Conservation (phyloP, 257 asterid genomes). For the Voacanga thouarsii region DNA sequence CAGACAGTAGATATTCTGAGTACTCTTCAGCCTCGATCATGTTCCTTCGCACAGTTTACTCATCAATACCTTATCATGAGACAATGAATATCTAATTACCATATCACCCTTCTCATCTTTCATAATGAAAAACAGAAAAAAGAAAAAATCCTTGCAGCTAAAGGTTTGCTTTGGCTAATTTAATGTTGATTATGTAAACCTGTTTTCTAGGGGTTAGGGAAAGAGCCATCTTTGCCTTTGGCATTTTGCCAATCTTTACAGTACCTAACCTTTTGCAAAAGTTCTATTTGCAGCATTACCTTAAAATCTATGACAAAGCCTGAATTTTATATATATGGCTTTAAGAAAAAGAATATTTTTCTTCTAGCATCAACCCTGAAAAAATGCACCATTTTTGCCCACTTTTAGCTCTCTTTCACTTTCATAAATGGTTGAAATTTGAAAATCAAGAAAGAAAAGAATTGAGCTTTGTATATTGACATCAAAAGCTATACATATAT, state of each 20-base stretch:
- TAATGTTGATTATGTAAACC: neutral
- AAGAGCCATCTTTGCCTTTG: constrained; percentile 20
- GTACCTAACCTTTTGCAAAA: constrained; percentile 12
- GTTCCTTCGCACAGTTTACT: constrained; percentile 20
- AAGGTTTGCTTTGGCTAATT: neutral
- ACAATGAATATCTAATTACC: neutral
- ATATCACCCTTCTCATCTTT: neutral
- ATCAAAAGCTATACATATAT: constrained; percentile 18
- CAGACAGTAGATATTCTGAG: neutral
- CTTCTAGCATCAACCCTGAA: neutral
- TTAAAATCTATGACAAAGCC: neutral
- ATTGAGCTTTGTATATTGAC: neutral
- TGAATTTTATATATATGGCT: neutral
- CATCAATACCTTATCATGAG: constrained; percentile 21
- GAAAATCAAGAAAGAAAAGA: constrained; percentile 8
- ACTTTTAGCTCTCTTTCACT: constrained; percentile 9
- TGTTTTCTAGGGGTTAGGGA: neutral
- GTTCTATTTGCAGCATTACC: constrained; percentile 9
- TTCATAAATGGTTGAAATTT: constrained; percentile 22
- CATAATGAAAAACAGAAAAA: neutral
- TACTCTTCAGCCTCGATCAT: neutral
- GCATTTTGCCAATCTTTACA: constrained; percentile 13
- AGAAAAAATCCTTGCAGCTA: neutral
- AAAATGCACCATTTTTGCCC: constrained; percentile 4
- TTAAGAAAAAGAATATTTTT: constrained; percentile 6